Base-by-base conservation (phyloP, 2,329 filamentous ascomycete species). In the Monosporascus ibericus region DNA sequence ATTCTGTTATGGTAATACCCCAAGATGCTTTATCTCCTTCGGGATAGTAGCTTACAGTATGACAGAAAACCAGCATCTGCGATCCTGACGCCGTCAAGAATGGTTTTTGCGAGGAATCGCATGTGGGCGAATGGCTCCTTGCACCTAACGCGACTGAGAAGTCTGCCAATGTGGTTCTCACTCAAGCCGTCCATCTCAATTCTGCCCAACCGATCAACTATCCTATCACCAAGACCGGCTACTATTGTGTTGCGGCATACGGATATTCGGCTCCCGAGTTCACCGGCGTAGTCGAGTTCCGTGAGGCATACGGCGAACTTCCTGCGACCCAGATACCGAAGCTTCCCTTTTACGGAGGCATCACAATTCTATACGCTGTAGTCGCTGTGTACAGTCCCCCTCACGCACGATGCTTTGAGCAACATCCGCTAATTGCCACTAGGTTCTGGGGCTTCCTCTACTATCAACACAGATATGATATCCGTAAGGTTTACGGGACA, bases 311-410 rank as follows among this genome's bases (percentile, higher is more conserved):
- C 67, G 94, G 94, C 67, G 92, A 99, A 75, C 85, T 99, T 52
- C 89, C 92, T 5, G 94, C 91, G 7, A 91, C 91, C 2, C 92
- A 99, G 70, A 96, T 99, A 59, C 88, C 95, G 20, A 99, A 99
- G 71, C 78, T 99, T 53, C 92, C 94, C 2, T 99, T 99, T 69
- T 99, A 99, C 65, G 94, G 92, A 47, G 92, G 88, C 52, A 85
- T 97, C 60, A 92, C 92, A 1, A 92, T 99, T 57, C 83, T 95
- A 34, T 99, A 99, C 71, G 91, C 91, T 48, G 80, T 97, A 20
- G 82, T 97, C 60, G 85, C 84, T 60, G 80, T 84, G 68, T 87
- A 81, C 53, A 79, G 74, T 34, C 37, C 52, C 49, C 38, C 49
- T 4, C 7, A 38, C 17, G 38, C 17, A 38, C 37, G 48, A 9